phyloP scores from a whole-genome alignment of 1,284 basidiomycete genomes.

The Athelia psychrophila region DNA sequence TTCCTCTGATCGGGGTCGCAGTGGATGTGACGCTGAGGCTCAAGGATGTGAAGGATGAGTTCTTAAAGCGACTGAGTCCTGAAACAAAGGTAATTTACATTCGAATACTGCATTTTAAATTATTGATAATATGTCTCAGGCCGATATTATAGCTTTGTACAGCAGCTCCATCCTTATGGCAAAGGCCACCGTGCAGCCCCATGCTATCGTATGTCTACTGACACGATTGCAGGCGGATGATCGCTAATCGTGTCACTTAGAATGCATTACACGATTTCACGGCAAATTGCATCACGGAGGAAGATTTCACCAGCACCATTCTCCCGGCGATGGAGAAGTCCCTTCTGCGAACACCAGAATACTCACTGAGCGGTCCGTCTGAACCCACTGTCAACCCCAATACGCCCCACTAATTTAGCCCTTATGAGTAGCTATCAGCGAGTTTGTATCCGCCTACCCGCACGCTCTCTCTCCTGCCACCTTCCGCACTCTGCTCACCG shows the following conservation, averaged over 20 bases:
- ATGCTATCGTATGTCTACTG: slow-evolving; percentile 42
- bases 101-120: neutral
- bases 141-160: slow-evolving; percentile 53
- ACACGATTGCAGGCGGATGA: neutral
- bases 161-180: slow-evolving; percentile 52
- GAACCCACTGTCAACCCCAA: neutral
- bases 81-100: slow-evolving; percentile 40
- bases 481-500: slow-evolving; percentile 64
- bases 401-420: slow-evolving; percentile 5
- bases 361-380: slow-evolving; percentile 54
- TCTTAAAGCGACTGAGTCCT: slow-evolving; percentile 34
- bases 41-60: slow-evolving; percentile 48
- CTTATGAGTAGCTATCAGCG: slow-evolving; percentile 40
- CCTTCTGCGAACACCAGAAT: slow-evolving; percentile 70
- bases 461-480: slow-evolving; percentile 50
- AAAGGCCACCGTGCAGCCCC: slow-evolving; percentile 46
- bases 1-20: slow-evolving; percentile 57
- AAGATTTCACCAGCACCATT: slow-evolving; percentile 49
- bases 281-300: slow-evolving; percentile 40
- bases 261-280: slow-evolving; percentile 62
- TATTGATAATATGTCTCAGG: slow-evolving; percentile 28
- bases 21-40: slow-evolving; percentile 62
- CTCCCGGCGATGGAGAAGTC: slow-evolving; percentile 74
- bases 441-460: slow-evolving; percentile 57
- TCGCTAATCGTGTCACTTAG: slow-evolving; percentile 26